Evolutionary conservation across 768 basidiomycete genomes (phyloP), one percentile per base, ranked within the genome.

Genomic region (Psilocybe cyanescens): DNA sequence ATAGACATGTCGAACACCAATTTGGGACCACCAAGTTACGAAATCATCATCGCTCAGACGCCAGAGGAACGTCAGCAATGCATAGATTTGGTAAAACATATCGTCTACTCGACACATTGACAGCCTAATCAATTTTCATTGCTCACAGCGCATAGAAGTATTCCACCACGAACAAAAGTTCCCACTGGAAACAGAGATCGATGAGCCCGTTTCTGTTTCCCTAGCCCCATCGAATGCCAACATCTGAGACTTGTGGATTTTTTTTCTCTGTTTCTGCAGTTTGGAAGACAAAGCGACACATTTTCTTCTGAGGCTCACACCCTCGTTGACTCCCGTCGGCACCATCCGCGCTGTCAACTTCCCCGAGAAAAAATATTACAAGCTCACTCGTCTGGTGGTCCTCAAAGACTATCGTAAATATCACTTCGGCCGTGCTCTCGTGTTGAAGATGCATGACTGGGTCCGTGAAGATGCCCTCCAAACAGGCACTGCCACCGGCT

Each of bases 361-460:
- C 53, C 76, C 75, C 33, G 76, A 70, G 45, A 65, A 60, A 31
- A 70, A 71, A 37, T 85, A 85, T 72, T 90, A 90, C 77, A 93
- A 94, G 76, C 85, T 95, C 58, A 81, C 80, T 63, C 85, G 91
- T 2, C 83, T 92, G 8, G 89, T 84, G 16, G 82, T 95, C 41
- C 81, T 89, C 65, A 83, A 84, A 64, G 79, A 83, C 1, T 89
- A 88, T 71, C 86, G 94, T 50, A 74, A 79, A 55, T 80, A 78
- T 78, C 78, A 79, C 61, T 85, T 93, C 60, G 94, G 92, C 19
- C 80, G 82, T 49, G 81, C 79, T 61, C 86, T 95, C 58, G 87
- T 94, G 28, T 69, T 80, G 46, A 78, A 80, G 3, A 71, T 92
- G 61, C 89, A 92, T 67, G 74, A 79, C 39, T 90, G 86, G 85